These are phyloP conservation scores for Rhynchosporium secalis DNA, from an alignment of 2,329 filamentous ascomycete genomes.

Conservation along the genomic window DNA sequence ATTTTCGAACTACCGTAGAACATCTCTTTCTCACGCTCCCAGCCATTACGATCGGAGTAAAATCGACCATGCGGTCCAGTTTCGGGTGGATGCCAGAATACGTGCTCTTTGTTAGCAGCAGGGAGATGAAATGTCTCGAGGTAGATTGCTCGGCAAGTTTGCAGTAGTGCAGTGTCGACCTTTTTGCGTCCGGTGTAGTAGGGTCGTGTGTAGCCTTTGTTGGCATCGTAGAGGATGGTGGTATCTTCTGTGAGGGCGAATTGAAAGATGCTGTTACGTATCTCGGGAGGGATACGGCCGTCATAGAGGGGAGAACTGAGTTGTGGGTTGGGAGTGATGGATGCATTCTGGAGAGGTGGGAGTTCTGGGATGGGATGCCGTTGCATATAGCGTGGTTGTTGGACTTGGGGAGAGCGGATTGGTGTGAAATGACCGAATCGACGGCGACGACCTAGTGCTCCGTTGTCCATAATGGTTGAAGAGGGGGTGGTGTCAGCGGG, in stretches of 20 bases:
- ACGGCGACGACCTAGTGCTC: not conserved
- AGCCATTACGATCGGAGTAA: not conserved
- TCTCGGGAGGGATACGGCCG: constrained; percentile 31
- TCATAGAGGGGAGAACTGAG: constrained; percentile 27
- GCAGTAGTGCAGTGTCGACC: constrained; percentile 28
- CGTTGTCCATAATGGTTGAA: not conserved
- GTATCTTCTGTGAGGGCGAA: constrained; percentile 26
- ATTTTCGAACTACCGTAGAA: constrained; percentile 11
- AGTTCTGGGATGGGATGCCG: not conserved
- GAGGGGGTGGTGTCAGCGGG: not conserved
- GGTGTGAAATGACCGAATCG: constrained; percentile 7
- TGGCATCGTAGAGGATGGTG: not conserved
- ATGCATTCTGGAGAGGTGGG: not conserved
- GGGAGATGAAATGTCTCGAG: constrained; percentile 33
- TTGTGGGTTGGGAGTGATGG: constrained; percentile 23
- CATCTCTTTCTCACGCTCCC: constrained; percentile 18
- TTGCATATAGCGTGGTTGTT: not conserved
- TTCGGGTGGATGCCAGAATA: constrained; percentile 28
- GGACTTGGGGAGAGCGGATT: not conserved
- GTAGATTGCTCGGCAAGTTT: constrained; percentile 30
- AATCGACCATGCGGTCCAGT: constrained; percentile 13
- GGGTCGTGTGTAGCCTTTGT: constrained; percentile 25
- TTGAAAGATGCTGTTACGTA: constrained; percentile 29
- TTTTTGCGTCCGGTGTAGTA: constrained; percentile 21
- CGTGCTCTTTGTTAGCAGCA: constrained; percentile 23